Base-by-base conservation (phyloP, 768 basidiomycete species). In the Boletales sp. region DNA sequence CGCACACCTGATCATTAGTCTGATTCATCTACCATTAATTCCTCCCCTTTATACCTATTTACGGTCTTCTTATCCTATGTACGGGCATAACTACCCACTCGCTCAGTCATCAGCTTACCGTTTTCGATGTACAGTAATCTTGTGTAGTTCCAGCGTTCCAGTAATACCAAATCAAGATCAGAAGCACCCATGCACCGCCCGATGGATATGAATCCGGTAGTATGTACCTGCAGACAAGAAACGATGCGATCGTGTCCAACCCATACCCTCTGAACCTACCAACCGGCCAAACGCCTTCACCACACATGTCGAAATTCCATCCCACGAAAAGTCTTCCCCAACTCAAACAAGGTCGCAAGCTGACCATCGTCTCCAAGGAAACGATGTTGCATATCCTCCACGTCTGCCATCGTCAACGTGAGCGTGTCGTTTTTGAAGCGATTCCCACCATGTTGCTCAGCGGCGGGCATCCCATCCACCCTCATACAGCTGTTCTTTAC, bases 1-100 rank as follows among this genome's bases (percentile, higher is more conserved):
- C 64, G 68, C 15, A 68, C 49, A 9, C 63, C 68, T 1, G 62
- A 59, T 49, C 51, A 69, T 47, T 68, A 55, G 52, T 36, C 31
- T 12, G 21, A 8, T 9, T 30, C 1, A 6, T 30, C 14, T n/a
- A 15, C 3, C 2, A 3, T 10, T 15, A 14, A 33, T 40, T 34
- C n/a, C 21, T 4, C 3, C 33, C 8, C 5, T 41, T 32, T 2
- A 10, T 45, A 18, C 6, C 30, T 38, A 9, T 19, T 37, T 25
- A 11, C 15, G 25, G 18, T n/a, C 25, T 13, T n/a, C 18, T 13
- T 38, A 15, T 46, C 31, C 8, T 19, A n/a, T 31, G 6, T 36
- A 33, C 21, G 6, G 30, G 17, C 21, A 25, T 41, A 31, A 30
- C 31, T 28, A 18, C 34, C 15, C 34, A 2, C 34, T 34, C 34